Percentiles rank a stretch among this genome's conserved stretches.
These are phyloP conservation scores for Gonapodya prolifera DNA, from an alignment of 192 early-diverging fungal genomes.

Conservation along the genomic window DNA sequence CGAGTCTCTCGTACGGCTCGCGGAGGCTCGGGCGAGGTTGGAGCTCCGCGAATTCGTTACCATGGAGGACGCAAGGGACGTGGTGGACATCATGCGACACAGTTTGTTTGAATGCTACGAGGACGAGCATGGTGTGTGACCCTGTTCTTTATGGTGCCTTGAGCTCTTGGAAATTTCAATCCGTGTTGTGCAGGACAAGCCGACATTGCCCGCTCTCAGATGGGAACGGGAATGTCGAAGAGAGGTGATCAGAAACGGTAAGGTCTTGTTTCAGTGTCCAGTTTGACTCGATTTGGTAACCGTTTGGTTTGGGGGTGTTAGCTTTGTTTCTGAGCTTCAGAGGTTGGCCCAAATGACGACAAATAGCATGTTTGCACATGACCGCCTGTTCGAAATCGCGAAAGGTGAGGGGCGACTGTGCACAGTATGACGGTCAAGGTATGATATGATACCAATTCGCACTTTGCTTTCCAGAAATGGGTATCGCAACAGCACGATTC, in stretches of 20 bases:
- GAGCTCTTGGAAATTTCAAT: too few species aligned
- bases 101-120: constrained; percentile 38
- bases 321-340: constrained; percentile 47
- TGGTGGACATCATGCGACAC: constrained; percentile 63
- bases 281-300: too few species aligned
- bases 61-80: constrained; percentile 56
- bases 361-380: constrained; percentile 52
- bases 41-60: constrained; percentile 66
- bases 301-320: constrained; percentile 16
- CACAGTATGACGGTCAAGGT: too few species aligned
- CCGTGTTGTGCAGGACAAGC: background rate
- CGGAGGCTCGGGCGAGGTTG: constrained; percentile 62
- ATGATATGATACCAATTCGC: too few species aligned
- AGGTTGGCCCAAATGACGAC: constrained; percentile 37
- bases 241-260: constrained; percentile 43
- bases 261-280: background rate
- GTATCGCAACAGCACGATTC: background rate
- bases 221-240: constrained; percentile 33
- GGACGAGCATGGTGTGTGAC: constrained; percentile 32
- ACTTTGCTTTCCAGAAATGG: too few species aligned
- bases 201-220: background rate
- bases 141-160: too few species aligned
- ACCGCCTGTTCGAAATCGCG: constrained; percentile 46
- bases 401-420: too few species aligned
- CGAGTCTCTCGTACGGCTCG: constrained; percentile 62